phyloP scores from a whole-genome alignment of 768 basidiomycete genomes.

The Phanerodontia chrysosporium region DNA sequence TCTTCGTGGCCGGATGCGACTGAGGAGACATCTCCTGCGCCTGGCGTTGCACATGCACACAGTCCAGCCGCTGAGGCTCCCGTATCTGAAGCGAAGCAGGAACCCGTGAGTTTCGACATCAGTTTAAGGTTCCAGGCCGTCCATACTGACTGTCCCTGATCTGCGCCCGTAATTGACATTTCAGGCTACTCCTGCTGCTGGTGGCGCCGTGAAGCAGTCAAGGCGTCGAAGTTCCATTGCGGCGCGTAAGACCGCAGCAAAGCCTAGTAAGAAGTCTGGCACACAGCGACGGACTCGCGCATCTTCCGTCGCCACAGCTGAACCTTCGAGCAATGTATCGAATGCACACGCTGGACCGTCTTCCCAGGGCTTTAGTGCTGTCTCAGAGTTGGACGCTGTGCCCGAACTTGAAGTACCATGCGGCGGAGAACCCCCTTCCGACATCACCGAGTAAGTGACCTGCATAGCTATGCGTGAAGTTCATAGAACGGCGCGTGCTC shows the following conservation, averaged over 20 bases:
- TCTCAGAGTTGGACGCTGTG: background rate
- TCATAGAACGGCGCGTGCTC: background rate
- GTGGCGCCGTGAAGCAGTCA: slow-evolving; percentile 17
- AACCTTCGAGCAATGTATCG: background rate
- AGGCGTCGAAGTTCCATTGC: slow-evolving; percentile 16
- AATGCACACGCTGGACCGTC: background rate
- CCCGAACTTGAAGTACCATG: background rate
- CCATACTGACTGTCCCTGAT: slow-evolving; percentile 2
- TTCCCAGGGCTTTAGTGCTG: background rate
- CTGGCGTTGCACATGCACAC: background rate
- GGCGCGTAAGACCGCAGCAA: slow-evolving; percentile 5
- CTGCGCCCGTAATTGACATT: background rate
- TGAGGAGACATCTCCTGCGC: background rate
- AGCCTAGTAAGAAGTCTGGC: background rate
- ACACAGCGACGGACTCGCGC: background rate
- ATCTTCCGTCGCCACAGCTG: background rate
- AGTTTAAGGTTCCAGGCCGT: background rate
- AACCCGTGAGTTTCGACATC: slow-evolving; percentile 1
- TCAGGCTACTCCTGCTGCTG: slow-evolving; percentile 15
- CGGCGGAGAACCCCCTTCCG: background rate
- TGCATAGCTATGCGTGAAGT: background rate
- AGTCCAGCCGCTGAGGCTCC: background rate
- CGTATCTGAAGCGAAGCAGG: background rate
- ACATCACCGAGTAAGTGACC: background rate
- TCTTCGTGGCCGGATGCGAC: background rate